These are phyloP conservation scores for Pleurozium schreberi DNA, from an alignment of 225 moss, liverwort and hornwort genomes.

Conservation along the genomic window DNA sequence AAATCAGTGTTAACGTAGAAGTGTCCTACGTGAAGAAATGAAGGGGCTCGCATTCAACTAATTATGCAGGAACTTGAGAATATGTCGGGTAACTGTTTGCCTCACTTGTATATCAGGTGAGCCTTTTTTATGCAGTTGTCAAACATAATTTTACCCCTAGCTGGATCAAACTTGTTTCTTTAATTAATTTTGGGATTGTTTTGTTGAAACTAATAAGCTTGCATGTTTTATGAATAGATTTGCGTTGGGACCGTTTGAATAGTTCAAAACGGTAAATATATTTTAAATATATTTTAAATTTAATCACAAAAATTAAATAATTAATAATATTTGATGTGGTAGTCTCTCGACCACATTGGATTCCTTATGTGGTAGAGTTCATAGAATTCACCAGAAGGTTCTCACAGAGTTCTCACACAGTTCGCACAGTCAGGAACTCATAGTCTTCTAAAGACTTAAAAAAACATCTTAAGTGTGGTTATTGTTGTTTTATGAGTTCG, in stretches of 20 bases:
- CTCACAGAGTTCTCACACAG: too few relatives aligned
- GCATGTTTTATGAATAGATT: not conserved
- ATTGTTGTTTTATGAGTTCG: too few relatives aligned
- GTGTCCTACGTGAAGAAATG: not conserved
- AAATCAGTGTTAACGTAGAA: not conserved
- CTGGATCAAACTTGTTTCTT: not conserved
- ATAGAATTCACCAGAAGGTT: too few relatives aligned
- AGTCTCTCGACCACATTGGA: too few relatives aligned
- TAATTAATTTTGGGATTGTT: not conserved
- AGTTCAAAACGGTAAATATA: not conserved
- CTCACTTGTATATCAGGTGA: not conserved
- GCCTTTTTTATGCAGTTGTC: not conserved
- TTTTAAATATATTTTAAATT: too few relatives aligned
- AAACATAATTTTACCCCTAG: not conserved
- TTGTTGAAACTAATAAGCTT: not conserved
- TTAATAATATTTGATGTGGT: too few relatives aligned
- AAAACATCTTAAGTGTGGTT: too few relatives aligned
- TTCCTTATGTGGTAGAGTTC: too few relatives aligned
- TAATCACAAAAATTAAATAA: too few relatives aligned
- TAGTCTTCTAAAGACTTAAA: too few relatives aligned
- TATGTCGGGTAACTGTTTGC: not conserved
- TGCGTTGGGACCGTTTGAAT: not conserved
- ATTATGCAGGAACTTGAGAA: not conserved
- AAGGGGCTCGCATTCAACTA: not conserved
- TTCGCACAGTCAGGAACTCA: too few relatives aligned